These are phyloP conservation scores for Termitomyces sp. DNA, from an alignment of 768 basidiomycete genomes.

Conservation along the genomic window DNA sequence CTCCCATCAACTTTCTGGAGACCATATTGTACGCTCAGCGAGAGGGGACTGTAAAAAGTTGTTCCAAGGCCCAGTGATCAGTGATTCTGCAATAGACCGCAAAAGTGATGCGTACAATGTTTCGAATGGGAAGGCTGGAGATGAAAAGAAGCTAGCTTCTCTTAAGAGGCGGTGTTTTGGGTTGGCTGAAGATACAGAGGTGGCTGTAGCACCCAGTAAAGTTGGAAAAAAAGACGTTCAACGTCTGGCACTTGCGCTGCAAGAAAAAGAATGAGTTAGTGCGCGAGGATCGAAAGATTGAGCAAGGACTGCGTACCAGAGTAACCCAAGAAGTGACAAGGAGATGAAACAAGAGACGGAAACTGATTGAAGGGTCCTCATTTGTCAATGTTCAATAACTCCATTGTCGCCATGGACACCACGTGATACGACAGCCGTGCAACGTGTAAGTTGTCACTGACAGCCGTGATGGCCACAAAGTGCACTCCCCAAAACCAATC, in stretches of 20 bases:
- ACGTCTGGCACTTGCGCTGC: slow-evolving; percentile 57
- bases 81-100: background rate
- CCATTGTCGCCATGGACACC: slow-evolving; percentile 11
- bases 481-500: background rate
- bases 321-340: slow-evolving; percentile 9
- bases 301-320: slow-evolving; percentile 17
- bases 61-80: background rate
- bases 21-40: slow-evolving; percentile 44
- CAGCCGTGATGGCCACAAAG: background rate
- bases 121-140: background rate
- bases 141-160: slow-evolving; percentile 32
- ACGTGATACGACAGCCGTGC: slow-evolving; percentile 9
- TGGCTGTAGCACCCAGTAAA: slow-evolving; percentile 38
- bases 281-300: slow-evolving; percentile 17
- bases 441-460: too few species aligned
- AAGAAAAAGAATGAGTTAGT: slow-evolving; percentile 23
- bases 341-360: background rate
- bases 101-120: background rate
- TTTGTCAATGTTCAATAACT: too few species aligned
- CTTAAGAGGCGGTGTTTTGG: slow-evolving; percentile 42
- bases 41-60: background rate
- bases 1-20: slow-evolving; percentile 64
- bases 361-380: too few species aligned
- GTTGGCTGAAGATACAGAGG: slow-evolving; percentile 31
- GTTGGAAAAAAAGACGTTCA: slow-evolving; percentile 57